Conservation (phyloP, 306 rosid species). For the Prunus dulcis region DNA sequence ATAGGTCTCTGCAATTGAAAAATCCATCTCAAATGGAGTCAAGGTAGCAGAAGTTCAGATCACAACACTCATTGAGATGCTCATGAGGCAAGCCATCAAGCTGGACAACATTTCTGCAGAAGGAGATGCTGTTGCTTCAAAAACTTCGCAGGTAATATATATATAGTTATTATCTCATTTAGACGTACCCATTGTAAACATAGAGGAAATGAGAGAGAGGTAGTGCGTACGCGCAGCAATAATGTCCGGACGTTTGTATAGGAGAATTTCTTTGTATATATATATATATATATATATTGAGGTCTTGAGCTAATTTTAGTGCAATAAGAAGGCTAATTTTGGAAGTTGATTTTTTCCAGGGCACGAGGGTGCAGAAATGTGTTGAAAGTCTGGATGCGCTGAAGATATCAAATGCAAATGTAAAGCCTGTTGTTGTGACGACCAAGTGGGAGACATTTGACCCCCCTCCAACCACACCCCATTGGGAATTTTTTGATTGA, state of each 20-base stretch:
- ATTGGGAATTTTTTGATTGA: slow-evolving; percentile 43
- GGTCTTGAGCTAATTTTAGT: not conserved
- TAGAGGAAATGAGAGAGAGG: no score
- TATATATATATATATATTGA: no score
- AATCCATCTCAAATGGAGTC: slow-evolving; percentile 49
- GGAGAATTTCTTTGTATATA: no score
- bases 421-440: slow-evolving; percentile 56
- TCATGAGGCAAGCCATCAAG: slow-evolving; percentile 84
- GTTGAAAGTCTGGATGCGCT: slow-evolving; percentile 64
- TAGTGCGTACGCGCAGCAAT: no score
- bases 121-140: slow-evolving; percentile 66
- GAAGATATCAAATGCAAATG: slow-evolving; percentile 60
- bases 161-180: no score
- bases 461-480: slow-evolving; percentile 30
- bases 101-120: slow-evolving; percentile 62
- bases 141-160: slow-evolving; percentile 55
- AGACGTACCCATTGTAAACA: no score
- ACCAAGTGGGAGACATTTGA: slow-evolving; percentile 87
- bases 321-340: not conserved
- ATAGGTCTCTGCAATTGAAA: slow-evolving; percentile 58
- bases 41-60: slow-evolving; percentile 86
- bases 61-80: slow-evolving; percentile 73
- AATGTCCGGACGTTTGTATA: no score
- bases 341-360: slow-evolving; percentile 34
- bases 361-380: slow-evolving; percentile 72